Conservation (phyloP, 768 basidiomycete genomes). For the Multifurca ochricompacta region DNA sequence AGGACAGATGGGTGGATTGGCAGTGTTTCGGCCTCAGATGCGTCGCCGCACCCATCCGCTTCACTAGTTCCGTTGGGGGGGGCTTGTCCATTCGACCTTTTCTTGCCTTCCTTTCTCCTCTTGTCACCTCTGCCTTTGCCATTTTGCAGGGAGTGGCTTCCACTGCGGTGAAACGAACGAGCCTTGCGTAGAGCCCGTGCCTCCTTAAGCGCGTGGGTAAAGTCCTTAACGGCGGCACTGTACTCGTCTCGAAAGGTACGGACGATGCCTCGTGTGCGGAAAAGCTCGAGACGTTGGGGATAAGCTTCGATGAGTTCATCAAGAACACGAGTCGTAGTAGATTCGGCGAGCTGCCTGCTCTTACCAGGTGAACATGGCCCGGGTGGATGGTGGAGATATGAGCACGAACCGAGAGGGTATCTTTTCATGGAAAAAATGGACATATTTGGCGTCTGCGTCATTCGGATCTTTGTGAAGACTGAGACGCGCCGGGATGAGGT, state of each 20-base stretch:
- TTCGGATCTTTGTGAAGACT: slow-evolving; percentile 47
- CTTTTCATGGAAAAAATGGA: slow-evolving; percentile 93
- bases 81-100: slow-evolving; percentile 51
- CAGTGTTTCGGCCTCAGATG: slow-evolving; percentile 41
- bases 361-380: slow-evolving; percentile 16
- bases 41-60: slow-evolving; percentile 37
- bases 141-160: slow-evolving; percentile 31
- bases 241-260: slow-evolving; percentile 83
- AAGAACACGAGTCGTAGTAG: slow-evolving; percentile 67
- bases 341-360: slow-evolving; percentile 74
- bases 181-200: slow-evolving; percentile 64
- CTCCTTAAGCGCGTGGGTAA: slow-evolving; percentile 74
- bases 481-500: not conserved
- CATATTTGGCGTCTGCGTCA: slow-evolving; percentile 76
- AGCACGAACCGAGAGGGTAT: slow-evolving; percentile 78
- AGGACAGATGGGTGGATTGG: slow-evolving; percentile 64
- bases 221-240: slow-evolving; percentile 63
- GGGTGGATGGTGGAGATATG: slow-evolving; percentile 9
- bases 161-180: slow-evolving; percentile 44
- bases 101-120: slow-evolving; percentile 35
- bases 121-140: slow-evolving; percentile 50
- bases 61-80: slow-evolving; percentile 60
- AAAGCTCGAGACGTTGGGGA: slow-evolving; percentile 78
- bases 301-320: slow-evolving; percentile 68
- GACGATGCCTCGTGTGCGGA: slow-evolving; percentile 84